Base-by-base conservation (phyloP, 1,139 yeast species). In the Candida frijolesensis region DNA sequence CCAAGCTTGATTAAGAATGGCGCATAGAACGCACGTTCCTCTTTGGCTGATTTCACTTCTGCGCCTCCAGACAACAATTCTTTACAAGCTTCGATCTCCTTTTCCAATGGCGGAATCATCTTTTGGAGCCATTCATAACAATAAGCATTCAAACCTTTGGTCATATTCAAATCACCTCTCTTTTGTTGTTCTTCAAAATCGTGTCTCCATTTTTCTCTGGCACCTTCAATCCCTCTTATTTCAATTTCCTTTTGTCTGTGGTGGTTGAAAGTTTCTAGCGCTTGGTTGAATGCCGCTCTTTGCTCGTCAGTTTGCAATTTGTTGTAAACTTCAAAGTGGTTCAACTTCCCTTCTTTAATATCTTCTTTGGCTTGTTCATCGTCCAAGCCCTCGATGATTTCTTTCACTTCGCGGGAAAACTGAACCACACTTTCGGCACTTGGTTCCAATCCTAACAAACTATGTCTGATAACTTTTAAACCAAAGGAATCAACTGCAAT, bases 201-300 rank as follows among this genome's bases (percentile, higher is more conserved):
- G 59, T 85, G 86, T 62, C 83, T 85, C 98, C 98, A 94, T 65
- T 88, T 87, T 61, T 85, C 89, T 55, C 80, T 83, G 0, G 98
- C 96, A 2, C 94, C 94, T 58, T 88, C 94, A 9, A 87, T 77
- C 4, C 96, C 95, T 53, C 87, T 79, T 33, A 84, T 77, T 65
- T 94, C 99, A 42, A 94, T 67, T 45, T 80, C 79, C 50, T 82
- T 73, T 65, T 94, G 97, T 62, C 99, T 82, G 22, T 82, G 82
- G 51, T 80, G 81, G 56, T 94, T 92, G 60, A 86, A 82, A 1
- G 74, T 68, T 55, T 89, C 91, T 50, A 92, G 69, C 0, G 85
- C 80, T 29, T 72, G 74, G 58, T 89, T 87, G 65, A 90, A 90
- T 51, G 71, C 68, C 2, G 58, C 66, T 48, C 76, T 78, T 53